Evolutionary conservation across 345 rosid genomes (phyloP), one percentile per base, ranked within the genome.

Genomic region (Hevea brasiliensis): DNA sequence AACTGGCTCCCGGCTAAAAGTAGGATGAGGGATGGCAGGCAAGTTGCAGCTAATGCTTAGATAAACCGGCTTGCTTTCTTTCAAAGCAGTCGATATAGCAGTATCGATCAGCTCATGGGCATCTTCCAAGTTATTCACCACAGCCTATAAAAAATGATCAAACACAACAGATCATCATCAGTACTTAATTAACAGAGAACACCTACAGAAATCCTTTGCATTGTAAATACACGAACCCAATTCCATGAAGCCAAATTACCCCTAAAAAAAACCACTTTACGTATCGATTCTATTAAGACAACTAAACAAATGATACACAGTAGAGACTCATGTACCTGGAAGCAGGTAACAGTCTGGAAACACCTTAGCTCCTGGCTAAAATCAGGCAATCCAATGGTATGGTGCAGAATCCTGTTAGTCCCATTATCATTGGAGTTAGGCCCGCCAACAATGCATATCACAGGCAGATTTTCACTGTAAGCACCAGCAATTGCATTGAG

Each of bases 391-490:
- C 96, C 96, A 35, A 87, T 87, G 17, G 96, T 91, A 65, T 91
- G 96, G 57, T 91, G 96, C 47, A 91, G 90, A 66, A 90, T 68
- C 80, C 98, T 75, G 77, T 86, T 92, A 9, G 96, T 90, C 14
- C 98, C 98, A 67, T 84, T 90, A 65, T 92, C 98, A 57, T 92
- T 92, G 10, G 94, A 85, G 80, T 90, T 90, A 4, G 94, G 94
- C 45, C 98, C 98, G 13, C 98, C 98, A 15, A 87, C 98, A 41
- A 92, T 84, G 72, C 98, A 92, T 4, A 89, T 85, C 7, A 90
- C 76, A 0, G 96, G 98, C 29, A 92, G 82, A 76, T 90, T 89
- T 81, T 90, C 96, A 68, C 94, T 89, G 69, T 87, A 88, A 7
- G 96, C 94, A 21, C 98, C 96, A 40, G 96, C 94, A 14, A 91